Evolutionary conservation across 2,329 filamentous ascomycete species (phyloP).

Genomic region (Fusarium compactum): DNA sequence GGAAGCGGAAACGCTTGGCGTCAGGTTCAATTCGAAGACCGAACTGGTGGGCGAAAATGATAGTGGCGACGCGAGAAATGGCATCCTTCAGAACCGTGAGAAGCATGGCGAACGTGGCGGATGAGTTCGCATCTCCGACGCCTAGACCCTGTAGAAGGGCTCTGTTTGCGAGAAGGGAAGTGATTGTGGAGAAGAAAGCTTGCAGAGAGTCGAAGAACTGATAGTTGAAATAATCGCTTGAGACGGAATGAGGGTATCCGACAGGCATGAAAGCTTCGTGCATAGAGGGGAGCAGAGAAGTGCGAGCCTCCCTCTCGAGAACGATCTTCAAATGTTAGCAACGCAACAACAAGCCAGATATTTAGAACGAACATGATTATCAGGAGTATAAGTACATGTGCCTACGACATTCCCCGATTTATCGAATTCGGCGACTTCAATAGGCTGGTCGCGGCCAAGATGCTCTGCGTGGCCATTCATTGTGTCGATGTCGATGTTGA

Average conservation of each 20-base stretch:
- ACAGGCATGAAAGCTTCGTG: constrained; percentile 79
- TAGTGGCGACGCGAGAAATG: constrained; percentile 84
- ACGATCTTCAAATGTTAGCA: constrained; percentile 40
- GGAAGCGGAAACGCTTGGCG: constrained; percentile 88
- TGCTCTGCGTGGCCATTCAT: constrained; percentile 42
- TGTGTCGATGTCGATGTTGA: constrained; percentile 8
- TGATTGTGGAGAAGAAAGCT: constrained; percentile 86
- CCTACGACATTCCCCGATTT: constrained; percentile 53
- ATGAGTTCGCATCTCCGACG: constrained; percentile 82
- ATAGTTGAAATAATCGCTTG: constrained; percentile 83
- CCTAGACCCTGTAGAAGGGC: constrained; percentile 85
- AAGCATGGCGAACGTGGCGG: constrained; percentile 83
- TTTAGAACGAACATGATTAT: constrained; percentile 39
- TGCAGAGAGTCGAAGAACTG: constrained; percentile 80
- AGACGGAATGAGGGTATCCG: constrained; percentile 90
- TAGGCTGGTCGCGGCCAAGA: constrained; percentile 42
- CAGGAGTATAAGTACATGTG: constrained; percentile 51
- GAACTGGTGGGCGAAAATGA: constrained; percentile 84
- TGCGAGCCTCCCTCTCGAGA: constrained; percentile 36
- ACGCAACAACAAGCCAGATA: neutral
- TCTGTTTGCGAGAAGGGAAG: constrained; percentile 80
- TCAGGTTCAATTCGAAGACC: constrained; percentile 88
- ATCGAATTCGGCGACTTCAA: constrained; percentile 55
- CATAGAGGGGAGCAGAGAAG: constrained; percentile 47
- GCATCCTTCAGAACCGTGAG: constrained; percentile 86